phyloP scores from a whole-genome alignment of 2,329 filamentous ascomycete genomes.

The Beauveria brongniartii region DNA sequence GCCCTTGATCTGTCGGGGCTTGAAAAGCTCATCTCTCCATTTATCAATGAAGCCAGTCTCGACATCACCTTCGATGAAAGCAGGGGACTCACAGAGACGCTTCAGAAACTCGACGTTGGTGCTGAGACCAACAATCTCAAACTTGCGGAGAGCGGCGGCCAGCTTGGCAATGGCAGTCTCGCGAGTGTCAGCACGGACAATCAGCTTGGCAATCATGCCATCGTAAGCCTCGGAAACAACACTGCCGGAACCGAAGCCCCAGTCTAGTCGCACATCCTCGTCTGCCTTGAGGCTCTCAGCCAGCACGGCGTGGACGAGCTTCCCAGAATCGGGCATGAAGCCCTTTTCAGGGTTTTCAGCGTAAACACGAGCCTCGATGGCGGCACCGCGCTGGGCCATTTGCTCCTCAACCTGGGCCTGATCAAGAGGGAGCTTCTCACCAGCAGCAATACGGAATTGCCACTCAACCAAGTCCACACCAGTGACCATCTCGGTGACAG shows the following conservation, averaged over 20 bases:
- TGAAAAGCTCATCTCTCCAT: constrained; percentile 72
- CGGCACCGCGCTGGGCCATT: constrained; percentile 71
- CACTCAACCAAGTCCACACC: constrained; percentile 78
- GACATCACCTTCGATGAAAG: constrained; percentile 79
- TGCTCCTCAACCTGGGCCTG: constrained; percentile 60
- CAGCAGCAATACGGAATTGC: constrained; percentile 73
- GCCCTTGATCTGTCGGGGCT: constrained; percentile 47
- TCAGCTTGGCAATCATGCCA: constrained; percentile 97
- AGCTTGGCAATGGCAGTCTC: constrained; percentile 78
- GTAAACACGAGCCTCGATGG: constrained; percentile 94
- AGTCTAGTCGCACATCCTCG: constrained; percentile 79
- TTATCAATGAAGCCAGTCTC: constrained; percentile 97
- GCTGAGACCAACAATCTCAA: constrained; percentile 85
- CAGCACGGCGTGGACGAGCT: constrained; percentile 72
- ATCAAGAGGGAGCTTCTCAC: constrained; percentile 47
- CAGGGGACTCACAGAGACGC: constrained; percentile 68
- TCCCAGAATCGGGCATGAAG: constrained; percentile 91
- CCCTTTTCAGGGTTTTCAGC: constrained; percentile 88
- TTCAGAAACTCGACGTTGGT: constrained; percentile 98
- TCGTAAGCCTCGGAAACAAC: constrained; percentile 93
- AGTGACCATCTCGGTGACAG: constrained; percentile 69
- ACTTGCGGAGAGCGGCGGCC: constrained; percentile 70
- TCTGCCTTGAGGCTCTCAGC: constrained; percentile 52
- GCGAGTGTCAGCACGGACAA: constrained; percentile 73
- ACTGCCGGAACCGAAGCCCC: constrained; percentile 85